Percentiles rank a stretch among this genome's conserved stretches.
phyloP scores from a whole-genome alignment of 371 early-diverging fungal genomes.

The Blakeslea trispora region DNA sequence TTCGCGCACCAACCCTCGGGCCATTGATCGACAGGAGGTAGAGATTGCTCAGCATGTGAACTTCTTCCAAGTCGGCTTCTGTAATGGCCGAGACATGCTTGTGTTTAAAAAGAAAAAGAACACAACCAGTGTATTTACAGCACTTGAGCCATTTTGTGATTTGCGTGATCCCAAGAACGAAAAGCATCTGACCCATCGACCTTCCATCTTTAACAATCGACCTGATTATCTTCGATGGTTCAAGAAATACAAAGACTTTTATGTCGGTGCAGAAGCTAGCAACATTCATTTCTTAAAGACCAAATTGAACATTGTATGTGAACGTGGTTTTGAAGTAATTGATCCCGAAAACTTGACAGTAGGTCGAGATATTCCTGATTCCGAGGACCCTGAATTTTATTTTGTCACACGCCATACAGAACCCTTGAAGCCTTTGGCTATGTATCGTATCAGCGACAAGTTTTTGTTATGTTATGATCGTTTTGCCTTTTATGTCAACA shows the following conservation, averaged over 20 bases:
- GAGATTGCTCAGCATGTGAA: slow-evolving; percentile 69
- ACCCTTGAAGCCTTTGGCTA: slow-evolving; percentile 75
- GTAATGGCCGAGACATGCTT: slow-evolving; percentile 62
- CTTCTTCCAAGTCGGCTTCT: slow-evolving; percentile 80
- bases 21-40: slow-evolving; percentile 42
- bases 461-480: slow-evolving; percentile 90
- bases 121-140: slow-evolving; percentile 47
- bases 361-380: slow-evolving; percentile 64
- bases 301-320: slow-evolving; percentile 81
- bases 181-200: slow-evolving; percentile 23
- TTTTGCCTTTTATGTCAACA: slow-evolving; percentile 92
- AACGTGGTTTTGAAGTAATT: slow-evolving; percentile 84
- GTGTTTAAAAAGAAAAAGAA: slow-evolving; percentile 58
- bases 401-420: slow-evolving; percentile 80
- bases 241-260: slow-evolving; percentile 66
- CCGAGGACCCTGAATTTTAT: slow-evolving; percentile 75
- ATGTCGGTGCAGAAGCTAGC: slow-evolving; percentile 79
- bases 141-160: slow-evolving; percentile 44
- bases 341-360: slow-evolving; percentile 77
- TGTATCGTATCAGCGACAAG: slow-evolving; percentile 76
- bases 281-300: slow-evolving; percentile 76
- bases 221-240: slow-evolving; percentile 34
- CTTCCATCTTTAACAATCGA: slow-evolving; percentile 32
- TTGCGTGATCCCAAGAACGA: slow-evolving; percentile 45
- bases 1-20: slow-evolving; percentile 42